phyloP scores from a whole-genome alignment of 495 filamentous ascomycete genomes.

The Clavariopsis aquatica region DNA sequence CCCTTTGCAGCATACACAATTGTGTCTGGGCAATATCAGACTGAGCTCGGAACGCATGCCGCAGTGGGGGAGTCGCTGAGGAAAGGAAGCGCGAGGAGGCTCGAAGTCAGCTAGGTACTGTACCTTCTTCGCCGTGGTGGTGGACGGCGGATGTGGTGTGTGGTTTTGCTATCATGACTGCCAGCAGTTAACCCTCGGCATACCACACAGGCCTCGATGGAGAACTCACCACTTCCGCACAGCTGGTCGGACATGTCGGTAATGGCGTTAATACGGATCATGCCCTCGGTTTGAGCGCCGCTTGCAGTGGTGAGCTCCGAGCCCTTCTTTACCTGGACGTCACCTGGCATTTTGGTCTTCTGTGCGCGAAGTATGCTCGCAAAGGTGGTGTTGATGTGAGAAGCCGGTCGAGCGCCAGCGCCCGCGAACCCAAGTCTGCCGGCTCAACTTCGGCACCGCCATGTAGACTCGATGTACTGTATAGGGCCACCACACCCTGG shows the following conservation, averaged over 20 bases:
- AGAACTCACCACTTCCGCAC: constrained; percentile 44
- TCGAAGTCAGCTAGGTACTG: constrained; percentile 15
- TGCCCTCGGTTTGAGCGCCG: constrained; percentile 53
- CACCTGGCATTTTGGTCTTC: constrained; percentile 25
- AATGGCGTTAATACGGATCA: constrained; percentile 60
- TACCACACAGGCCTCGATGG: neutral
- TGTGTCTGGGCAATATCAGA: constrained; percentile 46
- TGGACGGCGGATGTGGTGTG: constrained; percentile 55
- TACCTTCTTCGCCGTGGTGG: constrained; percentile 55
- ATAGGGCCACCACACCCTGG: neutral
- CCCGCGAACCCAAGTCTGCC: neutral
- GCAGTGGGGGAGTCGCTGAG: neutral
- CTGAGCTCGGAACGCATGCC: neutral
- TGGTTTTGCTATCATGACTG: constrained; percentile 57
- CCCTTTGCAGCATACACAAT: constrained; percentile 56
- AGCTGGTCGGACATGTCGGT: constrained; percentile 60
- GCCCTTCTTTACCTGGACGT: constrained; percentile 41
- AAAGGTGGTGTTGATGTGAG: neutral
- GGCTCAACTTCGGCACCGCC: neutral
- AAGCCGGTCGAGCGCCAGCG: neutral
- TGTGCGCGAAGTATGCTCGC: neutral
- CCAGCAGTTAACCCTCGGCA: neutral
- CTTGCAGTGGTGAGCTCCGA: constrained; percentile 37
- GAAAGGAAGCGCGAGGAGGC: neutral
- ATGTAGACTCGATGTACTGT: too few relatives aligned